phyloP scores from a whole-genome alignment of 768 basidiomycete genomes.

The Cyathus striatus region DNA sequence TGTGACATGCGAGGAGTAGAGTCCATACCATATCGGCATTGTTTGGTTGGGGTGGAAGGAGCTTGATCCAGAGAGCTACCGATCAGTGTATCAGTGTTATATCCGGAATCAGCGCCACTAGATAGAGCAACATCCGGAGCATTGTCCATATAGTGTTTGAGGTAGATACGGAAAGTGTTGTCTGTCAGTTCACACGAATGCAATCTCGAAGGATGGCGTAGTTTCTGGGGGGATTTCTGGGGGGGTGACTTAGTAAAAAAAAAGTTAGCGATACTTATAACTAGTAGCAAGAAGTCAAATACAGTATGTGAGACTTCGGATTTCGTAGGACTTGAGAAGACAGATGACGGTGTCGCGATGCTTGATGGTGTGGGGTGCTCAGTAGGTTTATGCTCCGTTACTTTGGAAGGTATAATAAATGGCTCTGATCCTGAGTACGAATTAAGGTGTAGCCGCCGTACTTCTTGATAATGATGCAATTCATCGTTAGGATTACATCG shows the following conservation, averaged over 20 bases:
- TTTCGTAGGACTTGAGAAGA: conserved; percentile 22
- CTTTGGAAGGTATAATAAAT: conserved; percentile 43
- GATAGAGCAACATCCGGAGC: conserved; percentile 18
- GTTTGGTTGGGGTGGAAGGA: conserved; percentile 33
- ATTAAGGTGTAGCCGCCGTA: conserved; percentile 46
- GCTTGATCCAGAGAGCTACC: conserved; percentile 6
- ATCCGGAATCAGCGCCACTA: conserved; percentile 8
- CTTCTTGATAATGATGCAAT: conserved; percentile 47
- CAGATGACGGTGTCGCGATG: conserved; percentile 8
- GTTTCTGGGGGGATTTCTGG: conserved; percentile 34
- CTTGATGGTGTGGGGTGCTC: conserved; percentile 10
- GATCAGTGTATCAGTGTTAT: conserved; percentile 9
- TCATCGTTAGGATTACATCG: conserved; percentile 51
- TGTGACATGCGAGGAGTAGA: conserved; percentile 5
- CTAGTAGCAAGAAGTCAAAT: conserved; percentile 1
- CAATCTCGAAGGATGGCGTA: conserved; percentile 71
- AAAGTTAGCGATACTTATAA: neutral
- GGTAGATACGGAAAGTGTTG: conserved; percentile 68
- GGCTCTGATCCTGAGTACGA: conserved; percentile 44
- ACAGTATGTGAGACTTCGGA: conserved; percentile 7
- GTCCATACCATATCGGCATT: conserved; percentile 7
- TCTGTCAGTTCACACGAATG: conserved; percentile 62
- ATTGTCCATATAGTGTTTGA: conserved; percentile 78
- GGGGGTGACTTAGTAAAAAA: conserved; percentile 8
- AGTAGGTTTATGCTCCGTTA: conserved; percentile 2